Conservation (phyloP, 2,329 filamentous ascomycete genomes). For the Aureobasidium namibiae region DNA sequence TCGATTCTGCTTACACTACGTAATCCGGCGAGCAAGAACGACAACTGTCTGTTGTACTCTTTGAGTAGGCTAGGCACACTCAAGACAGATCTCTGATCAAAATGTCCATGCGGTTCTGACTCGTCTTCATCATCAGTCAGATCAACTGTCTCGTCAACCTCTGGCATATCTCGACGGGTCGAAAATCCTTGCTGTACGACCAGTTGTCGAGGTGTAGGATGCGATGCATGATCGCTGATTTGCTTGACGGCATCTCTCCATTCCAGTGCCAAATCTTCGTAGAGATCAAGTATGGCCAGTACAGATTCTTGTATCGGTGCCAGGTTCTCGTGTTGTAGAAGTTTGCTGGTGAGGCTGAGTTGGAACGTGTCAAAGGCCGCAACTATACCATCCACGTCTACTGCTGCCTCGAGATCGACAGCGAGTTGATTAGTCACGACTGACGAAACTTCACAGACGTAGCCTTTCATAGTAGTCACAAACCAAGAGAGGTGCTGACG, state of each 20-base stretch:
- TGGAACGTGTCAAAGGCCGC: constrained; percentile 57
- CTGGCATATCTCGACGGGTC: not conserved
- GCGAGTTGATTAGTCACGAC: constrained; percentile 52
- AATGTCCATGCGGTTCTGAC: constrained; percentile 17
- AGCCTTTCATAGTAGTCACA: constrained; percentile 63
- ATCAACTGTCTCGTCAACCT: constrained; percentile 22
- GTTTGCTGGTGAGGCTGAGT: constrained; percentile 55
- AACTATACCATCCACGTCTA: constrained; percentile 77
- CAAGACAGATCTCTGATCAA: constrained; percentile 18
- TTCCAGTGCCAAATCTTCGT: constrained; percentile 59
- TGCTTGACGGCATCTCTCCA: constrained; percentile 27
- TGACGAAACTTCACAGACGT: constrained; percentile 63
- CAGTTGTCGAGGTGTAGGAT: not conserved
- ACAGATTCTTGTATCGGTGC: constrained; percentile 64
- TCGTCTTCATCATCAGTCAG: constrained; percentile 16
- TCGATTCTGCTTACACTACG: constrained; percentile 67
- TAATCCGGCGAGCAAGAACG: constrained; percentile 65
- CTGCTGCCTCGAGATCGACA: constrained; percentile 48
- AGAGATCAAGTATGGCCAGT: constrained; percentile 67
- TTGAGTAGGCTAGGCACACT: constrained; percentile 11
- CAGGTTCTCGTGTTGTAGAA: constrained; percentile 61
- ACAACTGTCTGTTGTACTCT: constrained; percentile 57
- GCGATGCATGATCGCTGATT: not conserved
- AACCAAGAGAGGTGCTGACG: constrained; percentile 72
- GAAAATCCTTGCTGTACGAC: not conserved